These are phyloP conservation scores for Penicillium pulvis DNA, from an alignment of 495 filamentous ascomycete species.

Conservation along the genomic window DNA sequence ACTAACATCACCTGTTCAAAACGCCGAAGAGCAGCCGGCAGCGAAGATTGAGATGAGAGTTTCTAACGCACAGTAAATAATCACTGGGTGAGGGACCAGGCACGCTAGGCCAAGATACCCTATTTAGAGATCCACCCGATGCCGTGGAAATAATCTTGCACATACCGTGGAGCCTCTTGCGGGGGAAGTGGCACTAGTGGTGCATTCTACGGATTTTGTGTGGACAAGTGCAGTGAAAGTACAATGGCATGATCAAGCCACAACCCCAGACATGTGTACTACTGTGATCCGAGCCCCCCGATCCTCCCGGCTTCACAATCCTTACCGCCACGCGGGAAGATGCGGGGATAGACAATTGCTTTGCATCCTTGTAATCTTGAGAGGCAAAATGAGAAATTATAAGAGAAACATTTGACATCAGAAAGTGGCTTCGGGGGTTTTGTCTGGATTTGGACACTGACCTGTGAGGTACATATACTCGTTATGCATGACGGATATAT, in stretches of 20 bases:
- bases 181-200: background rate
- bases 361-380: too few species aligned
- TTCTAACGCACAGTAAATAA: too few species aligned
- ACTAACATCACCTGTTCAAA: too few species aligned
- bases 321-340: constrained; percentile 8
- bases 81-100: constrained; percentile 2
- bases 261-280: background rate
- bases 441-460: too few species aligned
- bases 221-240: background rate
- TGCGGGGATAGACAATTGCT: background rate
- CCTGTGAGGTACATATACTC: too few species aligned
- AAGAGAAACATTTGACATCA: too few species aligned
- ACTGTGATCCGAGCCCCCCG: constrained; percentile 2
- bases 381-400: background rate
- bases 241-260: background rate
- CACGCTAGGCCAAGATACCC: constrained; percentile 12
- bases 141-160: constrained; percentile 12
- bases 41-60: too few species aligned
- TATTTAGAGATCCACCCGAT: constrained; percentile 16
- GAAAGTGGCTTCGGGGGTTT: background rate
- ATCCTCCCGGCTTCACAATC: background rate
- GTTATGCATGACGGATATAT: too few species aligned
- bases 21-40: background rate
- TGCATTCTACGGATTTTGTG: background rate
- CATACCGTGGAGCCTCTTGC: background rate